Conservation (phyloP, 768 basidiomycete species). For the Pilatotrama ljubarskyi region DNA sequence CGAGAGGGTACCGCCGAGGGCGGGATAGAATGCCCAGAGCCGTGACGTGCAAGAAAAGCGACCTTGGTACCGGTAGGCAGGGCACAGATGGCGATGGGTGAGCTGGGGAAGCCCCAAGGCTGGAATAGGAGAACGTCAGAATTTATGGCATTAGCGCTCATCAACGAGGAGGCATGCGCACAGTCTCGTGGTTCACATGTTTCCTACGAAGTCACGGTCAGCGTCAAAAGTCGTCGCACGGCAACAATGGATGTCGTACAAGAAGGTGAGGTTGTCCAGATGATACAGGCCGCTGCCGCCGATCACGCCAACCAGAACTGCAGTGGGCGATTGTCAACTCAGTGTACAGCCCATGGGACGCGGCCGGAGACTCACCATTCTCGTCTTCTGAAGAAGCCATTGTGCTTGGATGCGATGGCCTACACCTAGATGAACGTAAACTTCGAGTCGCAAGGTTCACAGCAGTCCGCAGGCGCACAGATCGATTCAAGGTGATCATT, state of each 20-base stretch:
- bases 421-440: neutral
- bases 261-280: conserved; percentile 83
- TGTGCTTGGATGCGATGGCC: neutral
- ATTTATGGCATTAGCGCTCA: neutral
- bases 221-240: neutral
- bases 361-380: neutral
- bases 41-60: conserved; percentile 93
- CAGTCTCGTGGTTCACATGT: conserved; percentile 79
- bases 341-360: too few species aligned
- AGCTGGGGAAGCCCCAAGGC: conserved; percentile 94
- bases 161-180: conserved; percentile 37
- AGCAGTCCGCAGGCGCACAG: neutral
- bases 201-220: conserved; percentile 45
- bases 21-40: conserved; percentile 70
- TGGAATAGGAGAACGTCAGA: conserved; percentile 31
- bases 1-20: conserved; percentile 82
- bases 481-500: conserved; percentile 6
- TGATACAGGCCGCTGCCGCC: conserved; percentile 93
- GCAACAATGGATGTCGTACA: conserved; percentile 56
- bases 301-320: conserved; percentile 85
- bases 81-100: conserved; percentile 89
- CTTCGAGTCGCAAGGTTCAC: neutral
- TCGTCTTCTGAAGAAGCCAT: conserved; percentile 3
- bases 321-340: neutral
- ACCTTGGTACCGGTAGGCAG: conserved; percentile 78